Base-by-base conservation (phyloP, 2,329 filamentous ascomycete genomes). In the Botrytis porri region DNA sequence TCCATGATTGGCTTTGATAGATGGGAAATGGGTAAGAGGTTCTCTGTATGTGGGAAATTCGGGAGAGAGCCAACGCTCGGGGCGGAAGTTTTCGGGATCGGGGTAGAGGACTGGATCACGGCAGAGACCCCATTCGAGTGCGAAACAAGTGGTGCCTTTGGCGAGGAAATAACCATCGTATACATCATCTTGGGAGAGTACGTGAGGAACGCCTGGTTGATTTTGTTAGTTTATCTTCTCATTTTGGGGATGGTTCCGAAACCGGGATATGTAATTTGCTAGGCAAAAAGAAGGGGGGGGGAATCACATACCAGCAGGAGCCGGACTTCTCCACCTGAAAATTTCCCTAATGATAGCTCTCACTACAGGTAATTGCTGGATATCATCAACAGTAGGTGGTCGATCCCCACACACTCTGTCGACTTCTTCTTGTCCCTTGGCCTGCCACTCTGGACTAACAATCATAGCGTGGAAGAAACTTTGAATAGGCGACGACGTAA, bases 201-300 rank as follows among this genome's bases (percentile, higher is more conserved):
- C 83, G 77, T 90, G 88, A 3, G 88, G 88, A 45, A 90, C 85
- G 5, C 85, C 86, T 84, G 12, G 82, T 83, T 7, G 85, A 79
- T 84, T 29, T 54, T 39, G 64, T 67, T 39, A 72, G 70, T 60
- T 22, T 35, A 14, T 57, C 3, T 0, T 3, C 6, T 20, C 5
- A 5, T 60, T 14, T 64, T 32, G 37, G 29, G 18, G 16, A 10
- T n/a, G 85, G 81, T 32, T n/a, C 9, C 18, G 8, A 14, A 54
- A n/a, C 25, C 12, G 1, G 25, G 12, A 54, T 16, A 54, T n/a
- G 12, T n/a, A 54, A 16, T n/a, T n/a, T 54, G 48, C 4, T 7
- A 20, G 25, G 1, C 25, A 8, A 20, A 39, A 32, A 5, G 9
- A 18, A 25, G 35, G 37, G n/a, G 14, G 22, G 7, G 22, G 4